Percentiles rank a stretch among this genome's conserved stretches.
Evolutionary conservation across 2,329 filamentous ascomycete species (phyloP).

Genomic region (Emydomyces testavorans): DNA sequence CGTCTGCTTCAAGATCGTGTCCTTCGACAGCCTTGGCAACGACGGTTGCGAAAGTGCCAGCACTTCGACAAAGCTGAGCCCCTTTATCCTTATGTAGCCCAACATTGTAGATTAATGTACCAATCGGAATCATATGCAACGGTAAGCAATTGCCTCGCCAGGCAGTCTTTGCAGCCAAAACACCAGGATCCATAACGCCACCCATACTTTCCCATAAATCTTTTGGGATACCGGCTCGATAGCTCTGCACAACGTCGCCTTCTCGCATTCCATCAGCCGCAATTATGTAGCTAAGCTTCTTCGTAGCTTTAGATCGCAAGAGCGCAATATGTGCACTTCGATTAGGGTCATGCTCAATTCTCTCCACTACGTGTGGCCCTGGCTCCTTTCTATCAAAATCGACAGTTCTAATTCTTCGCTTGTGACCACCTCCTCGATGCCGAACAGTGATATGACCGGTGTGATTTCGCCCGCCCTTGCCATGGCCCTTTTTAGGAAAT

Average conservation of each 20-base stretch:
- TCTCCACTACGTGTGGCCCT: conserved; percentile 77
- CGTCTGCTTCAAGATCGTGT: conserved; percentile 12
- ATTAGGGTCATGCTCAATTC: conserved; percentile 92
- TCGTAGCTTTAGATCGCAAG: conserved; percentile 60
- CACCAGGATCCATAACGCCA: conserved; percentile 83
- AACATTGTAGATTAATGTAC: conserved; percentile 85
- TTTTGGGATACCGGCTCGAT: conserved; percentile 74
- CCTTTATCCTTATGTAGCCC: conserved; percentile 59
- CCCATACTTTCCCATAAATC: conserved; percentile 87
- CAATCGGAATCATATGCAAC: conserved; percentile 87
- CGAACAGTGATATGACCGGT: conserved; percentile 75
- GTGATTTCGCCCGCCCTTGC: conserved; percentile 84
- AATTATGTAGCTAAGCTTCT: conserved; percentile 76
- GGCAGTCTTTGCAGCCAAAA: conserved; percentile 85
- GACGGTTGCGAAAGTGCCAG: conserved; percentile 81
- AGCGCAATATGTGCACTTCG: conserved; percentile 89
- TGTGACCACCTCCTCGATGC: conserved; percentile 83
- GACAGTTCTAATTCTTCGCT: conserved; percentile 80
- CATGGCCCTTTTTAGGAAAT: conserved; percentile 82
- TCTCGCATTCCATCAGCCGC: conserved; percentile 89
- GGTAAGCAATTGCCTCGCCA: conserved; percentile 92
- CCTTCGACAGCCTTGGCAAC: conserved; percentile 62
- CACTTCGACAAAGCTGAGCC: conserved; percentile 87
- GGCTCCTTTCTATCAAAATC: conserved; percentile 72
- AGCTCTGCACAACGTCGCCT: conserved; percentile 86